These are phyloP conservation scores for Salix suchowensis DNA, from an alignment of 345 rosid genomes.

Conservation along the genomic window DNA sequence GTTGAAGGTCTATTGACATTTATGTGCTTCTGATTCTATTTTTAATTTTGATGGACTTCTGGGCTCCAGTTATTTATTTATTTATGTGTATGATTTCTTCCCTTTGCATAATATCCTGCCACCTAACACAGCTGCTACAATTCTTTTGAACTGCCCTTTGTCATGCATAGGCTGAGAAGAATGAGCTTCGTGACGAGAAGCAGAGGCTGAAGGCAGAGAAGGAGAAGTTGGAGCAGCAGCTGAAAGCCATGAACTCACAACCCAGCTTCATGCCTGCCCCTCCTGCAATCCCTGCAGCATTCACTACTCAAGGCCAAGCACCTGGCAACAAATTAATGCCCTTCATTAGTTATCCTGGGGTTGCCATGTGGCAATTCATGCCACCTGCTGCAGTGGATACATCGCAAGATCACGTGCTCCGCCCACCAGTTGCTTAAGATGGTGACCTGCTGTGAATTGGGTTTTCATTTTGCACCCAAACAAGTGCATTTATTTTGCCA, in stretches of 20 bases:
- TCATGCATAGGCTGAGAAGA: conserved; percentile 65
- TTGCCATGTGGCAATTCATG: conserved; percentile 95
- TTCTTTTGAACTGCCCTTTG: not conserved
- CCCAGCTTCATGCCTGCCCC: conserved; percentile 58
- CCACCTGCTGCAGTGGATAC: conserved; percentile 74
- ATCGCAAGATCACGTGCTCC: conserved; percentile 82
- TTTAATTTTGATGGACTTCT: not conserved
- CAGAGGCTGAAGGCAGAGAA: conserved; percentile 66
- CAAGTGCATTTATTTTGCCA: conserved; percentile 36
- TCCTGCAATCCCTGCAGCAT: conserved; percentile 54
- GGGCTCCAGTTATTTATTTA: not conserved
- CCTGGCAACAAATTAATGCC: conserved; percentile 72
- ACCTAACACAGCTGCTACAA: not conserved
- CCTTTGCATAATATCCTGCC: not conserved
- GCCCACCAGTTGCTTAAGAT: conserved; percentile 85
- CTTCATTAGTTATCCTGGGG: conserved; percentile 60
- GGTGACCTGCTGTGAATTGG: conserved; percentile 20
- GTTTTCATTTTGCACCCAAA: conserved; percentile 38
- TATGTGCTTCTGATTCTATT: not conserved
- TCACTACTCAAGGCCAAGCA: conserved; percentile 51
- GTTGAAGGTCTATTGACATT: conserved; percentile 55
- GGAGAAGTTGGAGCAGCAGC: conserved; percentile 66
- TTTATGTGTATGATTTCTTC: not conserved
- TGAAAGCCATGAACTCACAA: conserved; percentile 55
- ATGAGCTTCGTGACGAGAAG: conserved; percentile 86